Conservation (phyloP, 345 rosid species). For the Syzygium jambos region DNA sequence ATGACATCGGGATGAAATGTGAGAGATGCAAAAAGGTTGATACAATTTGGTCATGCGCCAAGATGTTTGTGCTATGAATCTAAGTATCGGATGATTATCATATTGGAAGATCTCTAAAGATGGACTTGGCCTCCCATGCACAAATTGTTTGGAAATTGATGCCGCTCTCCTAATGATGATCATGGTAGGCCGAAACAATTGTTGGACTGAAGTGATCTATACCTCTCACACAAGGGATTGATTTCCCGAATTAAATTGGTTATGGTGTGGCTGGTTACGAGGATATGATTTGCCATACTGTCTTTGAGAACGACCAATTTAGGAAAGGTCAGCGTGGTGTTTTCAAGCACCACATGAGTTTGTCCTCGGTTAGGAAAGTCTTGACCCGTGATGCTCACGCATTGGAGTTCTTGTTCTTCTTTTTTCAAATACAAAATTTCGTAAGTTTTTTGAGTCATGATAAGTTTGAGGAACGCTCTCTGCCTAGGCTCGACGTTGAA, state of each 20-base stretch:
- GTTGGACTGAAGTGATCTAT: not conserved
- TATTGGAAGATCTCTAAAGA: not conserved
- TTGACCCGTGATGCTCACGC: not conserved
- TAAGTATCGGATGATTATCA: not conserved
- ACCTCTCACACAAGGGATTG: not conserved
- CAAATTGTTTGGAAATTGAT: not conserved
- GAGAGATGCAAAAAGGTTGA: not conserved
- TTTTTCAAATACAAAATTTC: not conserved
- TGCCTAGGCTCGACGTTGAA: not conserved
- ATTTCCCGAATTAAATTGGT: not conserved
- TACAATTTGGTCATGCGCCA: not conserved
- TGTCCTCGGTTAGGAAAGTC: not conserved
- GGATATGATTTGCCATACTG: not conserved
- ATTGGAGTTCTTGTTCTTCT: not conserved
- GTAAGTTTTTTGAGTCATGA: not conserved
- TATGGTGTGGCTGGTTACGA: not conserved
- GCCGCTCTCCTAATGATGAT: accelerated
- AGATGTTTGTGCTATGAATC: not conserved
- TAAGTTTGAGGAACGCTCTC: not conserved
- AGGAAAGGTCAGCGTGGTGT: not conserved
- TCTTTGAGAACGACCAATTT: not conserved
- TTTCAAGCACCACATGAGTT: not conserved
- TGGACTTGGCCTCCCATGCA: not conserved
- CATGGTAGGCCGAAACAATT: not conserved
- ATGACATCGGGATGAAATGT: not conserved